phyloP scores from a whole-genome alignment of 2,329 filamentous ascomycete genomes.

The Botryotinia narcissicola region DNA sequence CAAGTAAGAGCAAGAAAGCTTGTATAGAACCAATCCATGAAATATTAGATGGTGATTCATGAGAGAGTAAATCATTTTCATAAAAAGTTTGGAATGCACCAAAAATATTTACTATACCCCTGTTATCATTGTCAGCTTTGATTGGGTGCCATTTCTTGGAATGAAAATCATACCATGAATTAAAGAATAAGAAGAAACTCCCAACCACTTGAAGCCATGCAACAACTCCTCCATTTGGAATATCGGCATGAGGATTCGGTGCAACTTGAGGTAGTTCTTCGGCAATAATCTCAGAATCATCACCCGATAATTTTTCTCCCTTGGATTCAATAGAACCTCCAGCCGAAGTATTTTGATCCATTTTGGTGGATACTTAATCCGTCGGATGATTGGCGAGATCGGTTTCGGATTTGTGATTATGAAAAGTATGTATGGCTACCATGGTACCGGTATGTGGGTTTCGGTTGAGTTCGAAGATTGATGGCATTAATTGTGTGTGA shows the following conservation, averaged over 20 bases:
- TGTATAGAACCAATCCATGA: conserved; percentile 50
- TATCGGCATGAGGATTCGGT: not conserved
- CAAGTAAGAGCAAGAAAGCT: conserved; percentile 45
- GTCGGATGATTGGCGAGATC: not conserved
- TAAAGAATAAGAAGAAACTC: conserved; percentile 53
- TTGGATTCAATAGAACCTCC: not conserved
- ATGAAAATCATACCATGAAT: conserved; percentile 45
- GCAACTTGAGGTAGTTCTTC: not conserved
- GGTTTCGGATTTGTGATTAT: not conserved
- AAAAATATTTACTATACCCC: conserved; percentile 48
- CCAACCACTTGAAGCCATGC: conserved; percentile 56
- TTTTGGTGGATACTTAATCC: not conserved
- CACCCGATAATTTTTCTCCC: not conserved
- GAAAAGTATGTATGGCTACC: not conserved
- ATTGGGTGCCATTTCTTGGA: not conserved
- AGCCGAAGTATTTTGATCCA: not conserved
- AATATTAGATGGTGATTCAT: conserved; percentile 43
- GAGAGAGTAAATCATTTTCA: conserved; percentile 40
- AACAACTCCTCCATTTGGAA: conserved; percentile 48
- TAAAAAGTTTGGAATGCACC: conserved; percentile 57
- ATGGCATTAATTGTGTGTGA: not conserved
- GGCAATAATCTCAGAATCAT: conserved; percentile 3
- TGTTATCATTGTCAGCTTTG: not conserved
- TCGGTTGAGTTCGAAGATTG: not conserved
- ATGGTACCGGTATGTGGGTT: not conserved